phyloP scores from a whole-genome alignment of 805 yeast genomes.

The Ogataea salicorniae region DNA sequence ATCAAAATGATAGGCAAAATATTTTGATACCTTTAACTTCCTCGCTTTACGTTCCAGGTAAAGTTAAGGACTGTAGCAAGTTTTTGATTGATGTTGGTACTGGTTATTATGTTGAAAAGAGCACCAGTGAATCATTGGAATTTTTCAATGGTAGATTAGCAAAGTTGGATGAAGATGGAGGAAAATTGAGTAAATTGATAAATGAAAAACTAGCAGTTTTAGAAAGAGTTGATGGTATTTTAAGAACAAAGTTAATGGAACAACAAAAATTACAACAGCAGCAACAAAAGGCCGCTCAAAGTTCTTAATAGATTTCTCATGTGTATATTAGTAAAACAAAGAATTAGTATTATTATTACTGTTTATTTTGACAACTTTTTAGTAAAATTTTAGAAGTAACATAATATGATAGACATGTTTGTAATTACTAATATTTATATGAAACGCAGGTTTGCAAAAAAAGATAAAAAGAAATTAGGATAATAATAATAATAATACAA shows the following conservation, averaged over 20 bases:
- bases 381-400: too few relatives aligned
- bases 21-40: slow-evolving; percentile 84
- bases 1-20: slow-evolving; percentile 36
- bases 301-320: too few relatives aligned
- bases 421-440: not conserved
- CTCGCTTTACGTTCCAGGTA: slow-evolving; percentile 87
- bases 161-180: slow-evolving; percentile 68
- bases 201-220: slow-evolving; percentile 65
- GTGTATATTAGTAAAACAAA: too few relatives aligned
- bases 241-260: slow-evolving; percentile 48
- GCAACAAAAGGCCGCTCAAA: slow-evolving; percentile 4
- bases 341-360: too few relatives aligned
- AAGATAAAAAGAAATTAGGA: not conserved
- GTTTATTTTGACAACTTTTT: too few relatives aligned
- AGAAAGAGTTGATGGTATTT: slow-evolving; percentile 53
- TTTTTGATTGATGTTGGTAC: slow-evolving; percentile 95
- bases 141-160: slow-evolving; percentile 72
- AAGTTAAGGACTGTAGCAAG: slow-evolving; percentile 53
- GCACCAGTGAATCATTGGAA: slow-evolving; percentile 54
- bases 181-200: slow-evolving; percentile 68
- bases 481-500: not conserved
- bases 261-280: slow-evolving; percentile 30
- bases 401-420: too few relatives aligned
- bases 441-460: not conserved
- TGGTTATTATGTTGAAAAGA: slow-evolving; percentile 87